Percentiles rank a stretch among this genome's conserved stretches.
Evolutionary conservation across 768 basidiomycete species (phyloP).

Genomic region (Hygrocybe punicea): DNA sequence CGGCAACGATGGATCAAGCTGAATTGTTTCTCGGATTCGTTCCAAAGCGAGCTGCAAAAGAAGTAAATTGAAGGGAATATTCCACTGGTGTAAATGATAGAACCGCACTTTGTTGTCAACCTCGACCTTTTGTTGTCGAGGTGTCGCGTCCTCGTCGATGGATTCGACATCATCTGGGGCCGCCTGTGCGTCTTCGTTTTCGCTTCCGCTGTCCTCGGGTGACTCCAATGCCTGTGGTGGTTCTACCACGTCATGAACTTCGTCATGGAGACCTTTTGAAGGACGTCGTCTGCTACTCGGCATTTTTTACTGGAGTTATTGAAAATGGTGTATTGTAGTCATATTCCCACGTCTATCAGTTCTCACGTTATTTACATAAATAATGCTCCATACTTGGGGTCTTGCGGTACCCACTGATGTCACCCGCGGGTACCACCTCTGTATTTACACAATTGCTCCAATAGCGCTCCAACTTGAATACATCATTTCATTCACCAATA

Average conservation of each 20-base stretch:
- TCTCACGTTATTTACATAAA: no score
- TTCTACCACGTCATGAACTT: neutral
- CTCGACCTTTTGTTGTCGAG: constrained; percentile 69
- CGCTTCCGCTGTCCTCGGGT: constrained; percentile 17
- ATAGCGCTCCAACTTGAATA: no score
- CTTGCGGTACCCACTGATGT: no score
- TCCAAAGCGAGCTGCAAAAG: constrained; percentile 62
- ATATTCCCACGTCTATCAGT: no score
- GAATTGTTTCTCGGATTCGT: constrained; percentile 74
- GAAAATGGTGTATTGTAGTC: no score
- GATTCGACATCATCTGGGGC: constrained; percentile 66
- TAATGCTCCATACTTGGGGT: no score
- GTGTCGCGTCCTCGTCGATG: constrained; percentile 77
- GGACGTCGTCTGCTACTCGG: no score
- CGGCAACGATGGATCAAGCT: constrained; percentile 67
- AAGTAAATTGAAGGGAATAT: neutral
- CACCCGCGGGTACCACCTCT: no score
- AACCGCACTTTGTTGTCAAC: constrained; percentile 72
- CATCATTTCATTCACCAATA: no score
- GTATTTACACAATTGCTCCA: no score
- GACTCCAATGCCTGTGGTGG: neutral
- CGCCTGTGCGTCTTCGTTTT: constrained; percentile 28
- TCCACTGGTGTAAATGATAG: constrained; percentile 1
- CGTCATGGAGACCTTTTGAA: no score
- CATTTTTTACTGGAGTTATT: no score